Evolutionary conservation across 306 rosid genomes (phyloP), one percentile per base, ranked within the genome.

Genomic region (Trifolium subterraneum): DNA sequence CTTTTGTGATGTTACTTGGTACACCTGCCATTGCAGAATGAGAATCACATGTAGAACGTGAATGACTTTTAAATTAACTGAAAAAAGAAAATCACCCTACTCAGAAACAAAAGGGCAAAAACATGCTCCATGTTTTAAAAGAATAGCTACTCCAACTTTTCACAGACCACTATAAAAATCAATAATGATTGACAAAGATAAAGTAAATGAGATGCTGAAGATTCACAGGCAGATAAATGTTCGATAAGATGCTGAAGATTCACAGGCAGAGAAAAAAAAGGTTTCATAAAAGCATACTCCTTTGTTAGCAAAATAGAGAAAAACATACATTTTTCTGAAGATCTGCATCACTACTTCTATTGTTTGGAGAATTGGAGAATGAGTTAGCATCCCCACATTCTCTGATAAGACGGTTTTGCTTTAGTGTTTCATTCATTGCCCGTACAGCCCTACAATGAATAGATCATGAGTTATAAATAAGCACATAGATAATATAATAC

Each of bases 371-470:
- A 78, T 81, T 79, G 68, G 86, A 71, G 64, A 82, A 85, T 39
- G 98, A 72, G 73, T 85, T 76, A 68, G 79, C 90, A 62, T 87
- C 96, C 29, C 84, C 90, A 51, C 82, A 89, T 77, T 79, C 96
- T 81, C 90, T 88, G 84, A 83, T 55, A 13, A 84, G 87, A 73
- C 99, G 95, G 81, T 92, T 90, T 84, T 94, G 99, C 96, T 94
- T 94, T 87, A 94, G 75, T 70, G 95, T 94, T 82, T 94, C 99
- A 82, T 86, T 92, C 99, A 95, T 95, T 48, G 97, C 99, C 5
- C 96, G 87, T 47, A 95, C 98, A 87, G 98, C 98, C 96, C 99
- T 95, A 71, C 78, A 19, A 67, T 55, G 70, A 79, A 75, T 65
- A 75, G 61, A 80, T 68, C 45, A 64, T 6, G 68, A 76, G 80